Conservation (phyloP, 2,329 filamentous ascomycete species). For the Albophoma yamanashiensis region DNA sequence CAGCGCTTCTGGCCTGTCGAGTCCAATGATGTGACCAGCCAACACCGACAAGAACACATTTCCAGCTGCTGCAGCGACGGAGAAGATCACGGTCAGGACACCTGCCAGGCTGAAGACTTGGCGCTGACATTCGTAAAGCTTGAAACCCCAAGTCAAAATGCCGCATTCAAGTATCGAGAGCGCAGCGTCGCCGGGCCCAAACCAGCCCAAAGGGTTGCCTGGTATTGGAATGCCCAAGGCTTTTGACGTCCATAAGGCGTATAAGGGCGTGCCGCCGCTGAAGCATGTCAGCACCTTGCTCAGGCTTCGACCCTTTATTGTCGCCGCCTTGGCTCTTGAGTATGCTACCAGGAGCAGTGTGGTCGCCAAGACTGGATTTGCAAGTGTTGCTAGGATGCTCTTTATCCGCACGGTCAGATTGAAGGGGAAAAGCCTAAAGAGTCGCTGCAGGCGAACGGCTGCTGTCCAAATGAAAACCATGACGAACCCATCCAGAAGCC, state of each 20-base stretch:
- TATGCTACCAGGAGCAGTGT: conserved; percentile 34
- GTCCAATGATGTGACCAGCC: conserved; percentile 21
- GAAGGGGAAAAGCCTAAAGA: conserved; percentile 16
- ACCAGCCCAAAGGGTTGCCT: conserved; percentile 14
- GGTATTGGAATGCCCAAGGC: conserved; percentile 5
- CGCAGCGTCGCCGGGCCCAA: conserved; percentile 38
- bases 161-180: conserved; percentile 38
- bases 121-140: conserved; percentile 37
- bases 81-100: conserved; percentile 24
- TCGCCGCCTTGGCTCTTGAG: conserved; percentile 25
- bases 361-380: conserved; percentile 38
- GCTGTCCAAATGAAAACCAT: conserved; percentile 39
- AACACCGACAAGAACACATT: conserved; percentile 33
- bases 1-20: conserved; percentile 23
- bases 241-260: conserved; percentile 21
- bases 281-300: conserved; percentile 16
- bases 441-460: conserved; percentile 25
- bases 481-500: conserved; percentile 32
- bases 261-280: conserved; percentile 22
- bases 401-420: conserved; percentile 8
- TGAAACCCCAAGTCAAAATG: conserved; percentile 42
- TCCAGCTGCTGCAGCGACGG: conserved; percentile 22
- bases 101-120: conserved; percentile 34
- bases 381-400: conserved; percentile 24
- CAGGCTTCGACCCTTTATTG: conserved; percentile 17